Base-by-base conservation (phyloP, 176 grass and related monocot genomes). In the Thalia dealbata region DNA sequence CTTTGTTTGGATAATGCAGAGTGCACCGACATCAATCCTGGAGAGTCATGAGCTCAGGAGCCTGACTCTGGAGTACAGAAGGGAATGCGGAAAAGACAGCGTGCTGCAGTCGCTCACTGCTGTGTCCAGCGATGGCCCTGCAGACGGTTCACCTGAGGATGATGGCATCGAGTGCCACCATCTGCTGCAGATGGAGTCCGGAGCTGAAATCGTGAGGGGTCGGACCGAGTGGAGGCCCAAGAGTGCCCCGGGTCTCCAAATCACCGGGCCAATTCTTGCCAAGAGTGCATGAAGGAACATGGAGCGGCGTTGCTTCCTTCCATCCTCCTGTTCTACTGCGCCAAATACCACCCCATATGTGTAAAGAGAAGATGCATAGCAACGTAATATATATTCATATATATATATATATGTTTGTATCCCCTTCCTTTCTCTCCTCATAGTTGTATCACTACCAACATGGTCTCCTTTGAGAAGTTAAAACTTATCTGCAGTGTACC, bases 31-130 rank as follows among this genome's bases (percentile, higher is more conserved):
- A 50, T 89, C 90, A 26, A 95, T 99, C 67, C 86, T 91, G 72
- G 95, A 99, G 56, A 99, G 86, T 73, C 95, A 99, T 26, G 95
- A 99, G 76, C 88, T 99, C 18, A 90, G 85, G 43, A 85, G 90
- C 77, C 86, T 95, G 85, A 99, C 95, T 30, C 69, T 99, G 75
- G 95, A 99, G 30, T 99, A 99, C 80, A 88, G 88, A 85, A 99
- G 89, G 77, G 95, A 99, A 64, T 99, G 95, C 3, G 86, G 91
- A 2, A 79, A 81, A 21, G 95, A 95, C 73, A 99, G 90, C 16
- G 81, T 89, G 62, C 88, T 99, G 74, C 87, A 95, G 75, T 99
- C 95, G 0, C 83, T 88, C 24, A 88, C 95, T 29, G 81, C 80
- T 1, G 81, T 99, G 0, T 80, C 83, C 10, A 73, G 73, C 1